Conservation (phyloP, 2,329 filamentous ascomycete species). For the Trichoderma koningii region DNA sequence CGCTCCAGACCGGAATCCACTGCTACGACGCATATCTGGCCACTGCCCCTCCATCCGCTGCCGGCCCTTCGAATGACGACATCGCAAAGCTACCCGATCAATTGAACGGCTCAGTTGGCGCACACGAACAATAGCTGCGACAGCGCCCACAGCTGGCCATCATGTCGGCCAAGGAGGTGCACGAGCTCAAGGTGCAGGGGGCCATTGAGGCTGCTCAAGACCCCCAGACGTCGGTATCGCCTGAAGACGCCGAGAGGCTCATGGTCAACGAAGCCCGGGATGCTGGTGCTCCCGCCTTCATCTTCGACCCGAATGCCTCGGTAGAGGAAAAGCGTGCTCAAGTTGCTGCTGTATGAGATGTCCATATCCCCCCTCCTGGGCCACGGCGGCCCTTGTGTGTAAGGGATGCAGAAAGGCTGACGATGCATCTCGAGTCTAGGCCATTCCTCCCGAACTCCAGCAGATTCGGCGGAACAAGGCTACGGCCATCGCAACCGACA, state of each 20-base stretch:
- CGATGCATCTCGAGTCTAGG: slow-evolving; percentile 32
- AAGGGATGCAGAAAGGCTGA: slow-evolving; percentile 22
- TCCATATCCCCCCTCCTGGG: not conserved
- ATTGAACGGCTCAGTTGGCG: slow-evolving; percentile 24
- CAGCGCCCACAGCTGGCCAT: slow-evolving; percentile 28
- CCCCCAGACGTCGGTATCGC: slow-evolving; percentile 65
- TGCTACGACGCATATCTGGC: slow-evolving; percentile 12
- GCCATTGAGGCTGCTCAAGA: slow-evolving; percentile 75
- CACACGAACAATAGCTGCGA: slow-evolving; percentile 13
- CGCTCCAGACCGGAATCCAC: not conserved
- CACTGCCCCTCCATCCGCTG: slow-evolving; percentile 23
- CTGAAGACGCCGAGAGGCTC: slow-evolving; percentile 70
- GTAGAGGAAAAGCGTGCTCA: slow-evolving; percentile 83
- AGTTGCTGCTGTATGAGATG: slow-evolving; percentile 66
- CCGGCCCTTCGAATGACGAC: slow-evolving; percentile 27
- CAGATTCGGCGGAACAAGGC: slow-evolving; percentile 53
- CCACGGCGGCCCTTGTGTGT: slow-evolving; percentile 30
- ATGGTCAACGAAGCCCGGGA: slow-evolving; percentile 77
- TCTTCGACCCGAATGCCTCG: slow-evolving; percentile 83
- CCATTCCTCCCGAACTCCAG: slow-evolving; percentile 44
- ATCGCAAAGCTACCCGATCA: slow-evolving; percentile 18
- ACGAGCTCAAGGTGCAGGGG: slow-evolving; percentile 79
- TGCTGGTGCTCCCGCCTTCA: slow-evolving; percentile 76
- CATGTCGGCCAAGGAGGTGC: slow-evolving; percentile 42
- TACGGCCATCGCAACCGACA: slow-evolving; percentile 75